A percentile compares a stretch with the other conserved stretches of the same genome.
Conservation (phyloP, 768 basidiomycete genomes). For the Myochromella boudieri region DNA sequence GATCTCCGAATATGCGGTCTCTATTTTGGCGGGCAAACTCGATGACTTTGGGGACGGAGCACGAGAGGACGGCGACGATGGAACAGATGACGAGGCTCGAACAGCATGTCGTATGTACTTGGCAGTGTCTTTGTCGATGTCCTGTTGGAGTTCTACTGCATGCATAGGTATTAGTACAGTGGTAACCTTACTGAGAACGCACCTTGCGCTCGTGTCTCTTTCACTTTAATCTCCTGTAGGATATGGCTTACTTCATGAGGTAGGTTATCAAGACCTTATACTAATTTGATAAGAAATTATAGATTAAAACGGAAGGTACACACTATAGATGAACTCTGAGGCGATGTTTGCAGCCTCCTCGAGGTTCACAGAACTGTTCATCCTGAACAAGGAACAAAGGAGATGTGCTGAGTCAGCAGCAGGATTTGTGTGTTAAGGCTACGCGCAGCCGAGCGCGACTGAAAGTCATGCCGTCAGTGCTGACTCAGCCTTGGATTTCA, state of each 20-base stretch:
- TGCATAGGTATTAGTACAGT: slow-evolving; percentile 2
- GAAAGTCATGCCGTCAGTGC: no score
- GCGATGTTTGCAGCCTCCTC: slow-evolving; percentile 57
- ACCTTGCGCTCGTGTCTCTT: slow-evolving; percentile 46
- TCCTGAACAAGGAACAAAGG: slow-evolving; percentile 14
- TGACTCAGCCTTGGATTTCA: no score
- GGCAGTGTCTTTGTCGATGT: slow-evolving; percentile 48
- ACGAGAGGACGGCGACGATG: slow-evolving; percentile 27
- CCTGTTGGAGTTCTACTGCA: slow-evolving; percentile 43
- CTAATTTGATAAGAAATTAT: background rate
- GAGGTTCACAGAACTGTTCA: slow-evolving; percentile 34
- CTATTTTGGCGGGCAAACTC: slow-evolving; percentile 40
- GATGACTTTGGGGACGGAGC: slow-evolving; percentile 37
- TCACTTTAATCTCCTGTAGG: slow-evolving; percentile 49
- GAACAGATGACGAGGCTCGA: slow-evolving; percentile 26
- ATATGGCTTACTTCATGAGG: slow-evolving; percentile 53
- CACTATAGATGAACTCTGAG: slow-evolving; percentile 58
- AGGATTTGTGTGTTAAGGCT: slow-evolving; percentile 11
- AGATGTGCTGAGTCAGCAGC: slow-evolving; percentile 13
- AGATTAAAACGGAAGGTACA: slow-evolving; percentile 11
- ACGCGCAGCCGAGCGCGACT: no score
- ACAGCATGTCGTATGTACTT: slow-evolving; percentile 51
- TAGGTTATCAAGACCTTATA: slow-evolving; percentile 51
- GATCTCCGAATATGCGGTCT: slow-evolving; percentile 45
- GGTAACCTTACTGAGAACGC: slow-evolving; percentile 9